A percentile compares a stretch with the other conserved stretches of the same genome.
These are phyloP conservation scores for Claviceps pazoutovae DNA, from an alignment of 2,329 filamentous ascomycete genomes.

Conservation along the genomic window DNA sequence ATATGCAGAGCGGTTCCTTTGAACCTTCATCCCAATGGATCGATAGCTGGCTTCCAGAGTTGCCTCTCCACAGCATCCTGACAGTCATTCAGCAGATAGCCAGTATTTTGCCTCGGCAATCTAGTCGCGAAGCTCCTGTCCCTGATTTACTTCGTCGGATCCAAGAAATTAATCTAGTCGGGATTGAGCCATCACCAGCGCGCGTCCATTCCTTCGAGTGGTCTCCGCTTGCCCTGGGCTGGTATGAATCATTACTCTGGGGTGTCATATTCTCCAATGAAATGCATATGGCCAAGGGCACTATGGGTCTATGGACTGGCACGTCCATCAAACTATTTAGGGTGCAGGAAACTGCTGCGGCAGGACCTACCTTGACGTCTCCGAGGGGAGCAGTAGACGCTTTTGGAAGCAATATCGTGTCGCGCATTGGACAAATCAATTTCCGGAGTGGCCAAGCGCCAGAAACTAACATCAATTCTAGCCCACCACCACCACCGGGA, in stretches of 20 bases:
- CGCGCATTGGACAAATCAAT: slow-evolving; percentile 70
- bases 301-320: slow-evolving; percentile 87
- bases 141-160: slow-evolving; percentile 40
- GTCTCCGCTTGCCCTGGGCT: slow-evolving; percentile 78
- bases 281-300: slow-evolving; percentile 74
- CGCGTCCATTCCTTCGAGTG: slow-evolving; percentile 87
- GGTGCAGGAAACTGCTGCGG: slow-evolving; percentile 70
- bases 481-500: slow-evolving; percentile 5
- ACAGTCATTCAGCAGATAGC: slow-evolving; percentile 57
- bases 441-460: slow-evolving; percentile 35
- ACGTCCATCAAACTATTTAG: slow-evolving; percentile 79
- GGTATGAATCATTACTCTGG: slow-evolving; percentile 94
- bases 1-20: slow-evolving; percentile 46
- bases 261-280: slow-evolving; percentile 83
- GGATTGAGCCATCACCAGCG: slow-evolving; percentile 60
- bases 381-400: slow-evolving; percentile 87
- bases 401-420: slow-evolving; percentile 79
- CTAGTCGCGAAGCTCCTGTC: slow-evolving; percentile 27
- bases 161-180: slow-evolving; percentile 47
- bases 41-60: slow-evolving; percentile 81
- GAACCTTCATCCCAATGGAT: slow-evolving; percentile 76
- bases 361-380: slow-evolving; percentile 67
- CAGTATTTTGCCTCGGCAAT: slow-evolving; percentile 40
- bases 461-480: slow-evolving; percentile 8
- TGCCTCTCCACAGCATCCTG: slow-evolving; percentile 77